Base-by-base conservation (phyloP, 2,329 filamentous ascomycete species). In the Sclerotinia glacialis region DNA sequence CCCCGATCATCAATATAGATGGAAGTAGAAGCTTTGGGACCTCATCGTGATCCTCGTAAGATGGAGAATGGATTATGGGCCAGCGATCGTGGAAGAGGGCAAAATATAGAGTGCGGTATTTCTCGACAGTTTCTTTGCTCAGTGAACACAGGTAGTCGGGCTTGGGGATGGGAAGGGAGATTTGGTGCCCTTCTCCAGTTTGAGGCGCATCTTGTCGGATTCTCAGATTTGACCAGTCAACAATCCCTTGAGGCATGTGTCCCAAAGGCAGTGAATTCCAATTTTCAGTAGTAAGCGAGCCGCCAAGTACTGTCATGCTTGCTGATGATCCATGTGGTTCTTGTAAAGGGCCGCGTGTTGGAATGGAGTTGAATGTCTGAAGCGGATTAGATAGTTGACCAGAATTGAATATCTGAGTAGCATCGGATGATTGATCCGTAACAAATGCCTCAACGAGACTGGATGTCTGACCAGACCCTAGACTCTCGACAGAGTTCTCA, bases 1-100 rank as follows among this genome's bases (percentile, higher is more conserved):
- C 76, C 2, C 78, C 78, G 44, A 80, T 77, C 74, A 81, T 79
- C 18, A 74, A 72, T 14, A 79, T 74, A 0, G 78, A 76, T 0
- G 71, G 72, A 0, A 74, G 63, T 3, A 78, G 23, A 5, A 72
- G 26, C 2, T 74, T 63, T 2, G 77, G 72, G 28, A 74, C 74
- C 18, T 67, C 73, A 28, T 37, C 53, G 23, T 37, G 74, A 31
- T 70, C 74, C 47, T 74, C 75, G 60, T 77, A 78, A 0, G 75
- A 71, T 0, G 80, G 78, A 0, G 72, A 74, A 67, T 80, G 79
- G 5, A 82, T 69, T 2, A 80, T 71, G 7, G 80, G 78, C 75
- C 79, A 82, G 0, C 75, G 75, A 37, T 79, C 74, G 65, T 82
- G 80, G 40, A 81, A 79, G 0, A 74, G 67, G 0, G 72, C 72